These are phyloP conservation scores for Chrysosporium keratinophilum DNA, from an alignment of 2,329 filamentous ascomycete species.

Conservation along the genomic window DNA sequence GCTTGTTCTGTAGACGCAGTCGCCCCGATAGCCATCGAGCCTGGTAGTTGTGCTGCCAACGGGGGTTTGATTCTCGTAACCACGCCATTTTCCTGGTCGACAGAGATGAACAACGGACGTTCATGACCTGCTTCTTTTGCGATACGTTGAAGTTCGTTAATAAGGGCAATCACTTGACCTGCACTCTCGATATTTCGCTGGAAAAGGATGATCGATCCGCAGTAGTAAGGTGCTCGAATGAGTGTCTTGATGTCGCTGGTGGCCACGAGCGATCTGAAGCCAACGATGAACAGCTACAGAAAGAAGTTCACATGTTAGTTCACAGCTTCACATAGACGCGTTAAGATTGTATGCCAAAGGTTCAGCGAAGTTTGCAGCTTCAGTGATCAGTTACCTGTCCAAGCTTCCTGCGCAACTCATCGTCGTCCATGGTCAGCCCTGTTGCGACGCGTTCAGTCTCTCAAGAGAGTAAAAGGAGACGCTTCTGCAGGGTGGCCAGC, in stretches of 20 bases:
- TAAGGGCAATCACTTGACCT: slow-evolving; percentile 25
- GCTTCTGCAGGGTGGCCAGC: neutral
- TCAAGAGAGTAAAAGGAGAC: neutral
- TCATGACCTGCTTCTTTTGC: slow-evolving; percentile 32
- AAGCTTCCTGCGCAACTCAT: slow-evolving; percentile 9
- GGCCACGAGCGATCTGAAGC: slow-evolving; percentile 33
- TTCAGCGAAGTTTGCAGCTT: neutral
- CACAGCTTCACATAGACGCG: neutral
- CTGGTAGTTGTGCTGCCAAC: slow-evolving; percentile 34
- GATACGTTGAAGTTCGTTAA: slow-evolving; percentile 28
- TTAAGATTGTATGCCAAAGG: neutral
- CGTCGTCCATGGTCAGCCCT: slow-evolving; percentile 1
- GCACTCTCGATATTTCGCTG: slow-evolving; percentile 33
- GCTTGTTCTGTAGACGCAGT: slow-evolving; percentile 28
- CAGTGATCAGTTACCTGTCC: slow-evolving; percentile 6
- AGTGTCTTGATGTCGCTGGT: slow-evolving; percentile 36
- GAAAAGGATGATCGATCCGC: slow-evolving; percentile 37
- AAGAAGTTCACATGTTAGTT: neutral
- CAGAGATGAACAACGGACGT: slow-evolving; percentile 36
- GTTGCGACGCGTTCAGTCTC: neutral
- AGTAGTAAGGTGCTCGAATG: slow-evolving; percentile 31
- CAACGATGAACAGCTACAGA: slow-evolving; percentile 37
- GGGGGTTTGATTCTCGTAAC: slow-evolving; percentile 36
- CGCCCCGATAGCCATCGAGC: slow-evolving; percentile 38
- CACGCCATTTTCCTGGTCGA: slow-evolving; percentile 39